Evolutionary conservation across 768 basidiomycete genomes (phyloP), one percentile per base, ranked within the genome.

Genomic region (Dictyophora rubrovolvata): DNA sequence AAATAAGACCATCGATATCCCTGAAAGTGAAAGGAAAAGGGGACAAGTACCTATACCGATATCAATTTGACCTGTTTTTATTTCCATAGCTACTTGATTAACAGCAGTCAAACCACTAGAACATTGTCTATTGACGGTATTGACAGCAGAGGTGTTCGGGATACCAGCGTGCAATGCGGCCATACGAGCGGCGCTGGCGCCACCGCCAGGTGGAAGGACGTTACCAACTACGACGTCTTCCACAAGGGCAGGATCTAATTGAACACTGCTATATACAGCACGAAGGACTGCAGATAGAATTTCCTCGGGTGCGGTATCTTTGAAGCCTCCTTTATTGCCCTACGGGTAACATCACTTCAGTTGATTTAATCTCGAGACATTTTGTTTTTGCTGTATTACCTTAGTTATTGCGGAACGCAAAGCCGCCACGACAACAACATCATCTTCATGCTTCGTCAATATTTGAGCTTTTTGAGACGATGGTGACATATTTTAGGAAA

Each of bases 361-460:
- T 48, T 34, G 34, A 35, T 21, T 18, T 34, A 22, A 35, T 21
- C 11, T 12, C 18, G 10, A 37, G 20, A 21, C 5, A 56, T n/a
- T n/a, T 2, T 14, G 42, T 42, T 14, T 42, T n/a, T 12, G 42
- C 12, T 42, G n/a, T 14, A 12, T 37, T 35, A 89, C 92, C 80
- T 93, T 95, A 33, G 94, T 96, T 61, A 95, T 79, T 22, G 96
- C 90, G 49, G 93, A 92, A 62, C 96, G 85, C 52, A 91, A 81
- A 20, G 94, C 93, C 11, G 84, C 75, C 66, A 92, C 83, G 69
- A 97, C 88, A 63, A 98, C 95, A 14, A 97, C 86, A 71, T 95
- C 93, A 69, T 89, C 79, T 62, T 87, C 85, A 65, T 80, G 74
- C 74, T 90, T 86, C 66, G 80, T 75, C 53, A 92, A 79, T 21